These are phyloP conservation scores for Phytopythium montanum DNA, from an alignment of 352 stramenopile species.

Conservation along the genomic window DNA sequence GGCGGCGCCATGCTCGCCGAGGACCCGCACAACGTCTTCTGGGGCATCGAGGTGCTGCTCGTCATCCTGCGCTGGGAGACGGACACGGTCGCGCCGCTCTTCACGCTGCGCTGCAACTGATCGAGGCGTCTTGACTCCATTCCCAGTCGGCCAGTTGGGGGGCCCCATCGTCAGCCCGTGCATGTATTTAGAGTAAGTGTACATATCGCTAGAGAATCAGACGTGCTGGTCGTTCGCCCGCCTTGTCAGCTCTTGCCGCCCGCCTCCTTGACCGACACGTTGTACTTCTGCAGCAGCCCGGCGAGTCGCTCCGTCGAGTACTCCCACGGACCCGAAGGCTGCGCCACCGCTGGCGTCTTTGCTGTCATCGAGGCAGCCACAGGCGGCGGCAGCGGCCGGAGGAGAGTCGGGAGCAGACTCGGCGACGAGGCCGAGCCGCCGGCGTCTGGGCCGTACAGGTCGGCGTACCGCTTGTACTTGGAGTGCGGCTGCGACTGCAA, in stretches of 20 bases:
- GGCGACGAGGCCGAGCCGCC: background rate
- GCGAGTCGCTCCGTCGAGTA: conserved; percentile 59
- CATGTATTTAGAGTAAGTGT: conserved; percentile 3
- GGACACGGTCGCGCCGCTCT: conserved; percentile 35
- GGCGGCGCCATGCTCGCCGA: conserved; percentile 26
- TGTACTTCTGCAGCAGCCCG: conserved; percentile 65
- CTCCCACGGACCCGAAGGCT: conserved; percentile 21
- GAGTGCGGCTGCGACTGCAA: background rate
- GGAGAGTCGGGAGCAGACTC: conserved; percentile 14
- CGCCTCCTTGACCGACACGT: conserved; percentile 34
- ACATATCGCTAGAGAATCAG: background rate
- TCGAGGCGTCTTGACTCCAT: background rate
- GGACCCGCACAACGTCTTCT: conserved; percentile 40
- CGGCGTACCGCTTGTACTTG: background rate
- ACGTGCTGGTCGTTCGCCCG: background rate
- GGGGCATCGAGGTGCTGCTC: conserved; percentile 48
- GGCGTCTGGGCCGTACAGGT: background rate
- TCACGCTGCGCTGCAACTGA: conserved; percentile 36
- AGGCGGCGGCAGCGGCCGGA: conserved; percentile 21
- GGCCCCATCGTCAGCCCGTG: too few relatives aligned
- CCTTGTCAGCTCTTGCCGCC: background rate
- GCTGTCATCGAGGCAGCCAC: conserved; percentile 2
- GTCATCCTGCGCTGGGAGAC: conserved; percentile 42
- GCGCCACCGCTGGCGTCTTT: background rate
- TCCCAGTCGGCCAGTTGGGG: background rate